These are phyloP conservation scores for Pyricularia pennisetigena DNA, from an alignment of 2,329 filamentous ascomycete genomes.

Conservation along the genomic window DNA sequence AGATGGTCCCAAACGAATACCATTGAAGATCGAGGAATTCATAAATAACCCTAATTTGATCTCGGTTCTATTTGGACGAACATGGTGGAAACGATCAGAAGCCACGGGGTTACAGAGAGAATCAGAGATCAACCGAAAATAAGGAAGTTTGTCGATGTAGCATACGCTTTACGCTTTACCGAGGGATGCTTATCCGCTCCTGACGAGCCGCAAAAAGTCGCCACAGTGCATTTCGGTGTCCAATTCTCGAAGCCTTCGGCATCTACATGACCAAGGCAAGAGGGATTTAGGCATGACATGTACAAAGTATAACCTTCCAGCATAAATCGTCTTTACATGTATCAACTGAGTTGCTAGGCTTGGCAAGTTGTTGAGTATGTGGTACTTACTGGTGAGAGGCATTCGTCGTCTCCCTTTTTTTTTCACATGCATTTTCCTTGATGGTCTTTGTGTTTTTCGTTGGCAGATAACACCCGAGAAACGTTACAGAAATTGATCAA, in stretches of 20 bases:
- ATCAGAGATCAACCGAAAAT: background rate
- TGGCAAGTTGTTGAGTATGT: background rate
- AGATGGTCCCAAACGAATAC: background rate
- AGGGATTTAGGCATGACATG: too few species aligned
- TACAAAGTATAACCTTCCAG: background rate
- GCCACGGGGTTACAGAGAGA: background rate
- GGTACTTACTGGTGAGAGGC: too few species aligned
- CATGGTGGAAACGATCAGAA: background rate
- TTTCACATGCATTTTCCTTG: background rate
- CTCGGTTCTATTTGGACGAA: background rate
- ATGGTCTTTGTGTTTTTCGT: background rate
- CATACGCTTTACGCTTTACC: background rate
- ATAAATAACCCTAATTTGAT: background rate
- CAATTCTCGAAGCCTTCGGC: background rate
- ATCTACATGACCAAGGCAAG: too few species aligned
- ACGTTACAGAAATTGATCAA: background rate
- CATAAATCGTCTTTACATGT: background rate
- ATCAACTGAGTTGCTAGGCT: background rate
- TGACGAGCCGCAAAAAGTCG: background rate
- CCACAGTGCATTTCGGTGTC: background rate
- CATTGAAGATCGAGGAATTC: background rate
- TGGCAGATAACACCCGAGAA: too few species aligned
- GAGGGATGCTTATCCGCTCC: background rate
- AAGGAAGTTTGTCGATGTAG: background rate
- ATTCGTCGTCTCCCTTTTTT: background rate